phyloP scores from a whole-genome alignment of 495 filamentous ascomycete genomes.

The Trichoderma orchidacearum region DNA sequence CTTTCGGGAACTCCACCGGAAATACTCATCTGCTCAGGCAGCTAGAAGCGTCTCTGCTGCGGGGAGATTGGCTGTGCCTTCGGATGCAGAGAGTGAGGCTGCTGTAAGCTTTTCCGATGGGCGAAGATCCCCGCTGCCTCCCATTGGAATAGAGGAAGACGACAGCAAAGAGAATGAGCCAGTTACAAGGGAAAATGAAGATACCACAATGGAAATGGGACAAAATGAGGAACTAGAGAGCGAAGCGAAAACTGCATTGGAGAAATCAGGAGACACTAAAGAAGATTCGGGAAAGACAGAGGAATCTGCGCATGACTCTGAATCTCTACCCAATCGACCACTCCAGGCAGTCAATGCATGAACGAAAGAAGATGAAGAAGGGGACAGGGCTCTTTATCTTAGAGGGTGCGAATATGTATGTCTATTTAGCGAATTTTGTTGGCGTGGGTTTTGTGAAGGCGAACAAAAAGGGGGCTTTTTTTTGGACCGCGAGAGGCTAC shows the following conservation, averaged over 20 bases:
- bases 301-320: conserved; percentile 11
- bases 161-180: conserved; percentile 6
- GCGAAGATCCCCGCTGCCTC: conserved; percentile 36
- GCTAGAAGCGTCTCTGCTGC: conserved; percentile 10
- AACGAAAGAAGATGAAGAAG: conserved; percentile 1
- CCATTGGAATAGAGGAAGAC: conserved; percentile 29
- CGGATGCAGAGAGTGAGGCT: conserved; percentile 42
- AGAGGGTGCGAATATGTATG: neutral
- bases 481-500: too few relatives aligned
- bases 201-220: neutral
- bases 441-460: conserved; percentile 4
- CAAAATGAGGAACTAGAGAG: neutral
- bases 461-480: conserved; percentile 4
- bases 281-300: conserved; percentile 8
- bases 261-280: conserved; percentile 4
- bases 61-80: conserved; percentile 24
- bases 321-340: conserved; percentile 21
- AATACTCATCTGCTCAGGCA: conserved; percentile 31
- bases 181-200: conserved; percentile 3
- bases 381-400: neutral
- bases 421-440: neutral
- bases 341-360: conserved; percentile 25
- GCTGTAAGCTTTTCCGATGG: conserved; percentile 43
- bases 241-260: neutral
- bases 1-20: conserved; percentile 38